Base-by-base conservation (phyloP, 75 land plant genomes). In the Chamaecyparis obtusa region DNA sequence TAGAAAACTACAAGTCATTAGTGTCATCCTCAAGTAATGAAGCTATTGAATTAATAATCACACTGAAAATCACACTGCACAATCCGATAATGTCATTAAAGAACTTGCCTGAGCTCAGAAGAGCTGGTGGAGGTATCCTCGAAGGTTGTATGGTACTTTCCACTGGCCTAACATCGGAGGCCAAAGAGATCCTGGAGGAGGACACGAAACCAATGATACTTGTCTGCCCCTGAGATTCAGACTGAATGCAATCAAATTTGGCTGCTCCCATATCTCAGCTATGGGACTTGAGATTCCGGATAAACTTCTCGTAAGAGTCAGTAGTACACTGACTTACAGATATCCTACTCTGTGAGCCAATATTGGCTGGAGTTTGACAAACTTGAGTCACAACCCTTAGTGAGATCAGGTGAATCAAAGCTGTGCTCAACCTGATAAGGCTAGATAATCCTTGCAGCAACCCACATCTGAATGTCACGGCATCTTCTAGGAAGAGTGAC, bases 181-280 rank as follows among this genome's bases (percentile, higher is more conserved):
- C 69, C 30, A 24, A 64, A 64, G 69, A 64, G 8, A 64, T 27
- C 69, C 69, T 64, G n/a, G 69, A 64, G 69, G 69, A 24, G 30
- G 69, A 64, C 69, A 64, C 69, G 24, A 21, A 57, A 64, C 69
- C 69, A 64, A 64, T 27, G n/a, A 64, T 64, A 64, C 69, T 64
- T 24, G n/a, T 64, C 69, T 64, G 69, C 69, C 69, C 69, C 69
- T 64, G n/a, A 64, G 69, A 64, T 64, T n/a, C 69, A 64, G n/a
- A 64, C n/a, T 64, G 69, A 64, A 57, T 57, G 64, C 69, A 64
- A 64, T 64, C 69, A 21, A 64, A 64, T 64, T 64, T 64, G 69
- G 69, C n/a, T 27, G 69, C 27, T 27, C 69, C n/a, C 69, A 64
- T 64, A 27, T 64, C 27, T 64, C 69, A 24, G n/a, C 64, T 57